A percentile compares a stretch with the other conserved stretches of the same genome.
Evolutionary conservation across 495 filamentous ascomycete genomes (phyloP).

Genomic region (Chaetomium fimeti): DNA sequence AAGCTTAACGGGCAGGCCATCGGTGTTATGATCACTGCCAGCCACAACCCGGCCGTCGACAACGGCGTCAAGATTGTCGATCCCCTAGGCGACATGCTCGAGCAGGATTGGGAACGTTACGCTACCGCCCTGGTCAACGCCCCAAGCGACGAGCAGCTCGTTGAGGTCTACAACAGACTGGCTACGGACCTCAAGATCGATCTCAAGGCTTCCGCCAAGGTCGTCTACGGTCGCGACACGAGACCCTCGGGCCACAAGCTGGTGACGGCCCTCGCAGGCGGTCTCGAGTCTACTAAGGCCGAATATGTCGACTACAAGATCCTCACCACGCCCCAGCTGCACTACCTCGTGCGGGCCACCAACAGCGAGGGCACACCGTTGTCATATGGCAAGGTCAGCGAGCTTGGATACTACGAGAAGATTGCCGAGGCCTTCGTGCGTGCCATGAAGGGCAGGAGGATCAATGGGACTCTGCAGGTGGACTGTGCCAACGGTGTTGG

Average conservation of each 20-base stretch:
- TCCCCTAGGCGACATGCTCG: constrained; percentile 96
- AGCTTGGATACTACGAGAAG: constrained; percentile 94
- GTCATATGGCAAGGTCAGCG: constrained; percentile 82
- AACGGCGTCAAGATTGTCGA: constrained; percentile 99
- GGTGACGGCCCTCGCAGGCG: constrained; percentile 70
- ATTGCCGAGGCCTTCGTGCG: constrained; percentile 73
- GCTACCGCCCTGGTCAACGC: constrained; percentile 87
- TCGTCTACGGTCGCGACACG: constrained; percentile 90
- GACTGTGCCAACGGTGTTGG: constrained; percentile 98
- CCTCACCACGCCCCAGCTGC: constrained; percentile 91
- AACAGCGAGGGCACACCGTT: constrained; percentile 82
- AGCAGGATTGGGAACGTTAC: constrained; percentile 87
- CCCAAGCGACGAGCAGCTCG: constrained; percentile 66
- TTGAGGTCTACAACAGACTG: constrained; percentile 71
- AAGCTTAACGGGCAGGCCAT: constrained; percentile 86
- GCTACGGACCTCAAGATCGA: constrained; percentile 72
- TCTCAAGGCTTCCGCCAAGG: constrained; percentile 64
- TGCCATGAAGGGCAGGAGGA: constrained; percentile 71
- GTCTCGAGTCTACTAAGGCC: constrained; percentile 69
- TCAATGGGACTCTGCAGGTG: constrained; percentile 70
- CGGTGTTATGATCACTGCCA: constrained; percentile 98
- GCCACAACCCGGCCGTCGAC: constrained; percentile 94
- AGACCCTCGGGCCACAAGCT: constrained; percentile 85
- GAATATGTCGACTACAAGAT: constrained; percentile 78
- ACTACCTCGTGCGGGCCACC: constrained; percentile 91